Conservation (phyloP, 1,284 basidiomycete species). For the Irpex sp. region DNA sequence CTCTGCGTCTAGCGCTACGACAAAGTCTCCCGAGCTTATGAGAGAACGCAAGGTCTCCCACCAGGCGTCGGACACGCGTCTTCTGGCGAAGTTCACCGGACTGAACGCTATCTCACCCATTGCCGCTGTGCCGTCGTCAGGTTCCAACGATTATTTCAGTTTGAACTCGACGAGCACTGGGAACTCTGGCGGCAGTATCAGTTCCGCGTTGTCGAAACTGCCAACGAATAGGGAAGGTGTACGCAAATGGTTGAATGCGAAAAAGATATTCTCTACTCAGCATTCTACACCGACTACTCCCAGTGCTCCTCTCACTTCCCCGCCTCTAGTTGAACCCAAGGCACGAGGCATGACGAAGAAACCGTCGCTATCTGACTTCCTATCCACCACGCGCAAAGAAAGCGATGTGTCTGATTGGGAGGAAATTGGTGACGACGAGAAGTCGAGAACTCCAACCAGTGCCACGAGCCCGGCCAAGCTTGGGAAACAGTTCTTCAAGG, state of each 20-base stretch:
- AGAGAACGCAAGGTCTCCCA: constrained; percentile 64
- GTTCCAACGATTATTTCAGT: constrained; percentile 50
- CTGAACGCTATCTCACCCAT: constrained; percentile 35
- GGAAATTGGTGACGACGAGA: constrained; percentile 45
- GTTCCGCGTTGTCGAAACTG: constrained; percentile 43
- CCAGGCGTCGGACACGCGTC: constrained; percentile 62
- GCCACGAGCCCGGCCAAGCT: constrained; percentile 23
- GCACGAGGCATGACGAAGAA: constrained; percentile 36
- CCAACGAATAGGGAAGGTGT: constrained; percentile 73
- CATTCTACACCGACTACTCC: constrained; percentile 37
- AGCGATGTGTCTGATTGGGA: constrained; percentile 63
- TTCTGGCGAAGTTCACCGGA: constrained; percentile 49
- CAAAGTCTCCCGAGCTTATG: constrained; percentile 43
- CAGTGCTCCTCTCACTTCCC: constrained; percentile 27
- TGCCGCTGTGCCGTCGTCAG: constrained; percentile 40
- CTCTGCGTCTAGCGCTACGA: constrained; percentile 48
- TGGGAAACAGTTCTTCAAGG: constrained; percentile 1
- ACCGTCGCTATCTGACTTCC: constrained; percentile 60
- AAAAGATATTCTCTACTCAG: constrained; percentile 46
- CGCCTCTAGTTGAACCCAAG: constrained; percentile 26
- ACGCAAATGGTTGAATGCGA: constrained; percentile 69
- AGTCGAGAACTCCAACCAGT: constrained; percentile 43
- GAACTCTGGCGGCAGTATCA: constrained; percentile 33
- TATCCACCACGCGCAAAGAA: constrained; percentile 47
- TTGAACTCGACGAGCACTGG: constrained; percentile 24